phyloP scores from a whole-genome alignment of 768 basidiomycete genomes.

The Russula dissimulans region DNA sequence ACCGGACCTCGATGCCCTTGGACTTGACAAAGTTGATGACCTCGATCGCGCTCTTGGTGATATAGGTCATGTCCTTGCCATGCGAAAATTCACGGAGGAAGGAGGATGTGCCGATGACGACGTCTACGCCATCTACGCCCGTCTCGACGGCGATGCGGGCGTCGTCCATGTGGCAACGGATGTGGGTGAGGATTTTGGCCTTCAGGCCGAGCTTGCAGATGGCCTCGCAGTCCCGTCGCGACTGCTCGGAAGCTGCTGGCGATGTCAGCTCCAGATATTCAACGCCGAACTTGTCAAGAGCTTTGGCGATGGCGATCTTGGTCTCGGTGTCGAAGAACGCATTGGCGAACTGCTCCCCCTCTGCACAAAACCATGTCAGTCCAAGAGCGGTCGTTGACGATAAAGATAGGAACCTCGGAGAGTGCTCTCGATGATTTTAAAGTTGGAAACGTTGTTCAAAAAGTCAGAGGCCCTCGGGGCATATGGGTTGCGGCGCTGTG shows the following conservation, averaged over 20 bases:
- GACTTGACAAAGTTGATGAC: conserved; percentile 99
- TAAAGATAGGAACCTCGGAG: conserved; percentile 60
- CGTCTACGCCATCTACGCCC: conserved; percentile 97
- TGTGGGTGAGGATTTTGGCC: conserved; percentile 96
- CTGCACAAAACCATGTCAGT: conserved; percentile 34
- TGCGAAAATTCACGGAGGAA: conserved; percentile 99
- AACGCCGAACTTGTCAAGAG: conserved; percentile 96
- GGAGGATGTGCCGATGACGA: conserved; percentile 97
- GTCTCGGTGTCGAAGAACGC: conserved; percentile 99
- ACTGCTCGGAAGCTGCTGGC: conserved; percentile 95
- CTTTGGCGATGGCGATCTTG: conserved; percentile 98
- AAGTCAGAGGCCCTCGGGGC: conserved; percentile 89
- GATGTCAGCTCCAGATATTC: conserved; percentile 99
- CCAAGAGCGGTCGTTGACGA: not conserved
- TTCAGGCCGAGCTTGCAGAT: conserved; percentile 98
- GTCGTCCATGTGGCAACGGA: conserved; percentile 99
- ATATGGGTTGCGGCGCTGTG: conserved; percentile 62
- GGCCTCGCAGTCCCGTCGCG: conserved; percentile 86
- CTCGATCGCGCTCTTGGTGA: conserved; percentile 97
- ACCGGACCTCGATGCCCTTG: conserved; percentile 98
- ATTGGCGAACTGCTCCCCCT: conserved; percentile 99
- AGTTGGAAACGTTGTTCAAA: conserved; percentile 85
- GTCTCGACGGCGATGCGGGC: conserved; percentile 97
- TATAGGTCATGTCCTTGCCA: conserved; percentile 99
- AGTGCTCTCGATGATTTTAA: conserved; percentile 95